Evolutionary conservation across 2,329 filamentous ascomycete genomes (phyloP).

Genomic region (Malbranchea zuffiana): DNA sequence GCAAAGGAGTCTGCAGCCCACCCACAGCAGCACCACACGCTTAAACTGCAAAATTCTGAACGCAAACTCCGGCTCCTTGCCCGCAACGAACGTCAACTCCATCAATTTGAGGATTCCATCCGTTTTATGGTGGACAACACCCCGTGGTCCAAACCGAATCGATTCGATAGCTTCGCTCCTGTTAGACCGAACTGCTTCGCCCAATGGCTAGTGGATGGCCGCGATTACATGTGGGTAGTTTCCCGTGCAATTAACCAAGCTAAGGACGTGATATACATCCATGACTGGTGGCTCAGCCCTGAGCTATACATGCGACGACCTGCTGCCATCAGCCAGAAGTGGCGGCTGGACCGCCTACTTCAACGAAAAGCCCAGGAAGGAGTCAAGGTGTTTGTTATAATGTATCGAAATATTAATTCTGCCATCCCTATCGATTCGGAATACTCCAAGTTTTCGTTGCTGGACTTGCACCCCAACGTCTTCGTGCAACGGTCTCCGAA

Average conservation of each 20-base stretch:
- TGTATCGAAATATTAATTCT: constrained; percentile 88
- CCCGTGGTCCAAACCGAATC: constrained; percentile 69
- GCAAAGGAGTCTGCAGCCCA: constrained; percentile 51
- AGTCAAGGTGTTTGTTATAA: constrained; percentile 86
- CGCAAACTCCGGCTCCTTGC: constrained; percentile 84
- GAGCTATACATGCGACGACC: constrained; percentile 77
- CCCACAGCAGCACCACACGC: constrained; percentile 67
- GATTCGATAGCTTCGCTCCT: constrained; percentile 85
- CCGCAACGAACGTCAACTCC: constrained; percentile 76
- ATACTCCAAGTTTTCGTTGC: constrained; percentile 90
- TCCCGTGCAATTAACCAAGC: constrained; percentile 81
- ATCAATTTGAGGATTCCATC: constrained; percentile 91
- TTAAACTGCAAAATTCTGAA: constrained; percentile 84
- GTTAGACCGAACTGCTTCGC: constrained; percentile 73
- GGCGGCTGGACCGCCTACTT: constrained; percentile 72
- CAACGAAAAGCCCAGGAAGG: constrained; percentile 84
- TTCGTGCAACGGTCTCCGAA: constrained; percentile 95
- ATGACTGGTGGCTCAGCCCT: constrained; percentile 89
- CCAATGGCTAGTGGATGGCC: constrained; percentile 95
- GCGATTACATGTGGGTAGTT: constrained; percentile 93
- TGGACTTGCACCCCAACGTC: constrained; percentile 94
- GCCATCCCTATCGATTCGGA: constrained; percentile 96
- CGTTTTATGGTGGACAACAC: constrained; percentile 73
- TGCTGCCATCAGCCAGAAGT: constrained; percentile 71
- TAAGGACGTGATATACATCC: constrained; percentile 89